Conservation (phyloP, 2,329 filamentous ascomycete species). For the Fonsecaea multimorphosa region DNA sequence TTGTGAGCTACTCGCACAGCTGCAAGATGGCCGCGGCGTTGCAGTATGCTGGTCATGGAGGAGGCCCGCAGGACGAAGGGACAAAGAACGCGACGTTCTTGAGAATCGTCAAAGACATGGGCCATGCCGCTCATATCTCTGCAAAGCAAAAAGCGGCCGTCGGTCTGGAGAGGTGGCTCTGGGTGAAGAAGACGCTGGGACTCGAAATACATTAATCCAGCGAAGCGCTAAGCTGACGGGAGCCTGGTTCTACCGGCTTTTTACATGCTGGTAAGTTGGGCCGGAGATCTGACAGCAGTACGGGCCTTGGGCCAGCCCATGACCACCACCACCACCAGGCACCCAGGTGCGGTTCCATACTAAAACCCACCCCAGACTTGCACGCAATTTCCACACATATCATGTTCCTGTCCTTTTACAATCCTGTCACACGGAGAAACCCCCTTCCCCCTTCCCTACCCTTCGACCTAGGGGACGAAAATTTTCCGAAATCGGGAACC, state of each 20-base stretch:
- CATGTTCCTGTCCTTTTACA: neutral
- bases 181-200: slow-evolving; percentile 18
- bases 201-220: too few species aligned
- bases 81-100: neutral
- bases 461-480: too few species aligned
- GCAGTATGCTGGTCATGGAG: neutral
- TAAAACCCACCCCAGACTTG: neutral
- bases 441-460: too few species aligned
- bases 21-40: slow-evolving; percentile 19
- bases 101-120: slow-evolving; percentile 14
- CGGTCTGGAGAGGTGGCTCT: slow-evolving; percentile 16
- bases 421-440: neutral
- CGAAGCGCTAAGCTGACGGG: too few species aligned
- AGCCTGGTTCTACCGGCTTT: too few species aligned
- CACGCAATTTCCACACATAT: neutral
- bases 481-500: too few species aligned
- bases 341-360: neutral
- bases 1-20: slow-evolving; percentile 17
- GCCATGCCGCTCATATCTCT: slow-evolving; percentile 16
- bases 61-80: neutral
- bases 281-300: too few species aligned
- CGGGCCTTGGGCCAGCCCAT: too few species aligned
- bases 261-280: too few species aligned
- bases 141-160: slow-evolving; percentile 19
- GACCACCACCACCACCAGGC: neutral